Evolutionary conservation across 345 rosid genomes (phyloP).

Genomic region (Orychophragmus violaceus): DNA sequence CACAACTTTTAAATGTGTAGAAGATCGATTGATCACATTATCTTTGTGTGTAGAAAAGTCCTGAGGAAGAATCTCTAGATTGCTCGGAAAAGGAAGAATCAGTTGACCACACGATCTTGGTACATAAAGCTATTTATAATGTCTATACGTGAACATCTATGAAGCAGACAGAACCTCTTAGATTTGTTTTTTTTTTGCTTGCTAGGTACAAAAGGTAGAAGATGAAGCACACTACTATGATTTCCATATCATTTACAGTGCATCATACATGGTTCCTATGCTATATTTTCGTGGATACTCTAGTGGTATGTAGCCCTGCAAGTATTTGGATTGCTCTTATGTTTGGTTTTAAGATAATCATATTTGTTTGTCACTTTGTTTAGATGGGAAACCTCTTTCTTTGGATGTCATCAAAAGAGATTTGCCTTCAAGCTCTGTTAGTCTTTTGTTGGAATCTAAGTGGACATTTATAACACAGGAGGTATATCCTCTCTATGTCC

Average conservation of each 20-base stretch:
- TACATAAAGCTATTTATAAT: conserved; percentile 16
- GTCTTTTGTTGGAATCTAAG: conserved; percentile 51
- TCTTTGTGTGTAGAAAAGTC: conserved; percentile 22
- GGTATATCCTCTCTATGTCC: conserved; percentile 33
- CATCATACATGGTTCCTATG: conserved; percentile 67
- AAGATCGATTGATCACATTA: too few species aligned
- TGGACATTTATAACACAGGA: conserved; percentile 90
- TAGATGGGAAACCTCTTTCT: conserved; percentile 58
- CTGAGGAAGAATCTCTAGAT: conserved; percentile 10
- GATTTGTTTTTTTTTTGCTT: background rate
- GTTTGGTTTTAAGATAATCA: background rate
- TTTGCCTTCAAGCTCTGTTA: conserved; percentile 59
- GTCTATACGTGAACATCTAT: background rate
- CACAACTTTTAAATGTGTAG: background rate
- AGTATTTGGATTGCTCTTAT: background rate
- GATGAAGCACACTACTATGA: conserved; percentile 57
- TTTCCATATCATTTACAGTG: conserved; percentile 69
- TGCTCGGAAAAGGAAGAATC: conserved; percentile 32
- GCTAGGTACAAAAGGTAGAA: conserved; percentile 40
- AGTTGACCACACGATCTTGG: conserved; percentile 57
- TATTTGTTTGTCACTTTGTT: background rate
- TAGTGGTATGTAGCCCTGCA: conserved; percentile 38
- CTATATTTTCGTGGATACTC: conserved; percentile 64
- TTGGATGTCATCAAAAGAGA: conserved; percentile 62
- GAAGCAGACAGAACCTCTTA: background rate